Base-by-base conservation (phyloP, 768 basidiomycete species). In the Lentinula raphanica region DNA sequence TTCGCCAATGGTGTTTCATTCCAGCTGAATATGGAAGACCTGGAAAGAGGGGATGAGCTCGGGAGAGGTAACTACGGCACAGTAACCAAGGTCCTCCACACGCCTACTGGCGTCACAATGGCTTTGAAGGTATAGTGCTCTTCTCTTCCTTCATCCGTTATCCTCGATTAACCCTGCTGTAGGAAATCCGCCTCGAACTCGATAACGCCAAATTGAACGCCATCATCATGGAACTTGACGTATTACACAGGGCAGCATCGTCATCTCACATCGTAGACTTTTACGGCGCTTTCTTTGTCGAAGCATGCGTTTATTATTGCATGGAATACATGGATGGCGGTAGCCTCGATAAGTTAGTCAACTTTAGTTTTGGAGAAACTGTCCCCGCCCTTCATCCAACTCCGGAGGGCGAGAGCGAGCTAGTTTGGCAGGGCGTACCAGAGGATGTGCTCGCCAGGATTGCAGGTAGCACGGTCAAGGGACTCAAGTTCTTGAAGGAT, bases 321-420 rank as follows among this genome's bases (percentile, higher is more conserved):
- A 98, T 98, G 95, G 97, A 99, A 77, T 92, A 88, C 74, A 99
- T 99, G 97, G 96, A 99, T 69, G 95, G 94, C 11, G 94, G 95
- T n/a, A 90, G 87, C 39, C 80, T 99, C 48, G 97, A 98, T 70
- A 91, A 88, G 62, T 79, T 98, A 27, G 73, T 79, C 62, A 71
- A 77, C 66, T 31, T 74, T 27, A 35, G 38, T 12, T 36, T 62
- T 46, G 62, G 62, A n/a, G 56, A 57, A 23, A 54, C 50, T 19
- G 59, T 60, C 31, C 58, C 35, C n/a, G 44, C 53, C 12, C 21
- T 59, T 3, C 13, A 54, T 29, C 48, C 44, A 9, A 38, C 35
- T 9, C 38, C 48, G 60, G 62, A 40, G 49, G 66, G 25, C 58
- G 62, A 61, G 54, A 54, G 59, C 56, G 63, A 44, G 51, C 56